phyloP scores from a whole-genome alignment of 257 asterid species.

The Leonotis leonurus region DNA sequence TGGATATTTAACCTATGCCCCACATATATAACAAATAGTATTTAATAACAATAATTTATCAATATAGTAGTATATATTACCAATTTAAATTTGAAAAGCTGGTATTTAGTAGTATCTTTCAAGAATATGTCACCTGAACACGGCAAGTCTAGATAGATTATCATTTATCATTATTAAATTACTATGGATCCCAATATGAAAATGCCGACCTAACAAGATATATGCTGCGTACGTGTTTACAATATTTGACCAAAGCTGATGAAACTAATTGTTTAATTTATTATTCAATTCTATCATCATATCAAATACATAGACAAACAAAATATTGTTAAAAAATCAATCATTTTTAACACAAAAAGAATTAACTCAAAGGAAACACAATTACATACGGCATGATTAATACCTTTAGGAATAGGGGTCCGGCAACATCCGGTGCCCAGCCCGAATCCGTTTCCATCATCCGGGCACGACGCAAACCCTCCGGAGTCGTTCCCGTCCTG shows the following conservation, averaged over 20 bases:
- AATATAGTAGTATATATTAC: too few relatives aligned
- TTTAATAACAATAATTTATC: too few relatives aligned
- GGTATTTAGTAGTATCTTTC: neutral
- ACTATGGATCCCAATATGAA: neutral
- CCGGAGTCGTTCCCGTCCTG: neutral
- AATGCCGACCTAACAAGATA: too few relatives aligned
- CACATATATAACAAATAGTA: too few relatives aligned
- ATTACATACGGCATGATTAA: fast-evolving
- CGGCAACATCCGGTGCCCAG: constrained; percentile 21
- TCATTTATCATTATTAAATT: too few relatives aligned
- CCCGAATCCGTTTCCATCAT: constrained; percentile 2
- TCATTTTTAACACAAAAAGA: neutral
- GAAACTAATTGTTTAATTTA: neutral
- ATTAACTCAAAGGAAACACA: neutral
- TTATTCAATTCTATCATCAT: neutral
- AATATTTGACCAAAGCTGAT: neutral
- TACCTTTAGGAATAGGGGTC: constrained; percentile 23
- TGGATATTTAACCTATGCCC: too few relatives aligned
- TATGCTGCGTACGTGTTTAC: too few relatives aligned
- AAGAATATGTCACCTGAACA: neutral
- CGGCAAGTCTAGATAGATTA: neutral
- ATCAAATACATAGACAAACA: neutral
- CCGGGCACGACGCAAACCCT: constrained; percentile 8
- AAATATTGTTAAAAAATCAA: neutral
- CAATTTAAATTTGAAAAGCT: too few relatives aligned